Evolutionary conservation across 176 grass and related monocot species (phyloP), one percentile per base, ranked within the genome.

Genomic region (Leersia perrieri): DNA sequence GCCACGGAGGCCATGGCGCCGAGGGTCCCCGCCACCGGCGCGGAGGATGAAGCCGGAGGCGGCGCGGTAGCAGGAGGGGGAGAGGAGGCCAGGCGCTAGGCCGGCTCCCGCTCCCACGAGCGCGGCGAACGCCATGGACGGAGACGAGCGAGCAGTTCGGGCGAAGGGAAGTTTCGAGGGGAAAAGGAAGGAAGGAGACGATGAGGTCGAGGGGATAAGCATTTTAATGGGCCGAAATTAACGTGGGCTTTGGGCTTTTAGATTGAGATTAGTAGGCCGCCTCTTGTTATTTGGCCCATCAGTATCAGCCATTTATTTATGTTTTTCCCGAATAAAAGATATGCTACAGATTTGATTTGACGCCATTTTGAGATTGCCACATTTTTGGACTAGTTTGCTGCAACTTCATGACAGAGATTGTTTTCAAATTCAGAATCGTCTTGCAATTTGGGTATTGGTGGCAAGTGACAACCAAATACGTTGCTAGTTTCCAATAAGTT

Each of bases 111-210:
- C 60, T 64, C 58, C 80, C 16, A 60, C n/a, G 29, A 45, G 75
- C 4, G 68, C 13, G 30, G 74, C 22, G 80, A 82, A 74, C 75
- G 61, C 86, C 86, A 88, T 88, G 61, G 80, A 79, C 45, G 51
- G 64, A 18, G 35, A 38, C 5, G 35, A 38, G 35, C 7, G 20
- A 55, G 51, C 5, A 63, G 55, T 28, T 64, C 18, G 40, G 3
- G 75, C 8, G 1, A 3, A n/a, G n/a, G 15, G 35, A 41, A 34
- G 33, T 13, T 58, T 26, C 14, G 61, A 74, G 20, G 18, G 14
- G 41, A 45, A 0, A 18, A 53, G 49, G 1, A n/a, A n/a, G 30
- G 18, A 23, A 73, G 60, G 39, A 11, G 31, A 38, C 30, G 75
- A 65, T 34, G 55, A 12, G 3, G 41, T 13, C n/a, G 33, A 76